Evolutionary conservation across 148 eudicot species (phyloP), one percentile per base, ranked within the genome.

Genomic region (Agrostemma githago): DNA sequence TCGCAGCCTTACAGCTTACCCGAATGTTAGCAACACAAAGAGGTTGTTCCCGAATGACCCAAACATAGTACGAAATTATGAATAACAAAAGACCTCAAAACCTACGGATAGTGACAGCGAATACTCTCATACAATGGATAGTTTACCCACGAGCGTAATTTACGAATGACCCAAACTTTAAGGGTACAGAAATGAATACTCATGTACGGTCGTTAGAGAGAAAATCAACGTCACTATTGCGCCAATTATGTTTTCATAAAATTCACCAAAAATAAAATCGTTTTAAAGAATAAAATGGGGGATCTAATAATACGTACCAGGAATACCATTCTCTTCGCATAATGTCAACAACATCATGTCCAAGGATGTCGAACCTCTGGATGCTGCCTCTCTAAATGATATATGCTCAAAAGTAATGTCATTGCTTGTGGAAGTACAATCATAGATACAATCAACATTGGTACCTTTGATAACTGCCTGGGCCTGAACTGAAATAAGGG

Each of bases 401-500:
- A 92, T 80, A 77, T 92, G 98, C 86, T 88, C 96, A 77, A 87
- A 88, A 63, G 84, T 51, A 60, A 85, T 75, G 74, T 75, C 86
- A 76, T 82, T 80, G 73, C 76, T 86, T 78, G 88, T 84, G 62
- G 96, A 79, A 73, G 87, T 94, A 21, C 90, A 85, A 61, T 88
- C 88, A 82, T 84, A 84, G 65, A 84, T 82, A 70, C 89, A 89
- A 72, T 92, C 92, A 57, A 81, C 79, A 70, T 85, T 92, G 64
- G 88, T 88, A 39, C 98, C 98, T 85, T 92, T 95, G 41, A 95
- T 85, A 71, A 95, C 89, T 14, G 89, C 97, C 76, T 88, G 88
- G n/a, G 97, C 97, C 78, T 95, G 89, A 84, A 94, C 98, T 94
- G 91, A 76, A 80, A 34, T 57, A 70, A 59, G 64, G 74, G 41